Evolutionary conservation across 257 asterid species (phyloP), one percentile per base, ranked within the genome.

Genomic region (Solanum chmielewskii): DNA sequence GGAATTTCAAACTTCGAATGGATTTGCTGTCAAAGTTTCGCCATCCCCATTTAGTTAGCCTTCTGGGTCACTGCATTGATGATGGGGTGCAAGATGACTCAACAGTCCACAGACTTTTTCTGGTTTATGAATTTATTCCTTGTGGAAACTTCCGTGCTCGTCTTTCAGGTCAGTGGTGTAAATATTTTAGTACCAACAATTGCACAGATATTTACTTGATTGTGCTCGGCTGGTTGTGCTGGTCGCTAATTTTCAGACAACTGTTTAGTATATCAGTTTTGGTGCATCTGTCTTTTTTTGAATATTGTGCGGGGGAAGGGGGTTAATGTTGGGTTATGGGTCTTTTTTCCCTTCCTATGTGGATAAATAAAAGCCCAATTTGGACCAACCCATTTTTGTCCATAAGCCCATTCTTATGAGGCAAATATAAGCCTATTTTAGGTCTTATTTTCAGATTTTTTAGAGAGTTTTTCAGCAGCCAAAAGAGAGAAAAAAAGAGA

Each of bases 41-140:
- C 9, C 95, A 94, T 84, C 92, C 96, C 82, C 93, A 93, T 90
- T 87, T 94, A 12, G 96, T 92, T 41, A 90, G 95, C 91, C 93
- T 94, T 87, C 87, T 94, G 90, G 98, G 98, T 33, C 98, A 93
- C 89, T 92, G 96, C 93, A 91, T 93, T 7, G 91, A 89, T 78
- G 88, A 37, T 27, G 95, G 91, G 86, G 90, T 86, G 86, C 89
- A 90, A 84, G 77, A 88, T 74, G 92, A 89, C 39, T 35, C 89
- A 29, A 92, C 92, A 64, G 88, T 89, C 44, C 89, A 87, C 89
- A 90, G 90, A 35, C 95, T 94, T 25, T 90, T 91, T 88, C 95
- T 94, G 74, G 88, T 94, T 35, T 94, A 93, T 75, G 95, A 94
- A 88, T 91, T 90, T 11, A 84, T 94, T 23, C 84, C 93, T 15